Evolutionary conservation across 176 grass and related monocot species (phyloP), one percentile per base, ranked within the genome.

Genomic region (Raddia guianensis): DNA sequence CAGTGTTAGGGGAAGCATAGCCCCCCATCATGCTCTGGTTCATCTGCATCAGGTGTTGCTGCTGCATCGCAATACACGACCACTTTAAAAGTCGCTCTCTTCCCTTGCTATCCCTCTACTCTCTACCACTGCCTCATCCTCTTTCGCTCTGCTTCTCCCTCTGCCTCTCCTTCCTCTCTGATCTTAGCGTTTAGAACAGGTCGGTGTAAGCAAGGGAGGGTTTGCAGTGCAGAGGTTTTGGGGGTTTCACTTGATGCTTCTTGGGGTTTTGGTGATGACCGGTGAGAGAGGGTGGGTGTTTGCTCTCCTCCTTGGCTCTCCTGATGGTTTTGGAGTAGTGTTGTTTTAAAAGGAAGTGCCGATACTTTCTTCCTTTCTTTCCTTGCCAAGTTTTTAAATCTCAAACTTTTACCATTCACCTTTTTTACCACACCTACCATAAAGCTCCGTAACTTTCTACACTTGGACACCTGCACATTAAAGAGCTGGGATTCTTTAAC

Each of bases 1-100:
- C 90, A 82, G 87, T 63, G 46, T 79, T 61, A 84, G 93, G 88
- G 55, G 93, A 88, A 70, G 87, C 88, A 80, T 92, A 96, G 69
- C 93, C 87, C 80, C 93, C 93, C 83, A 96, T 96, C 90, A 96
- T 91, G 74, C 66, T 78, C 90, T 92, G 93, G 93, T 96, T 96
- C 93, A 96, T 92, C 90, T 96, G 93, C 93, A 96, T 92, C 82
- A 96, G 87, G 89, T 92, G 90, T 81, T 96, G 93, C 86, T 91
- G 90, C 85, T 92, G 90, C 90, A 92, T 92, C 84, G 72, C 82
- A 80, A 68, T 37, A 67, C 69, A 40, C 63, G 7, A 48, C 48
- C 54, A 54, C 49, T 61, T 56, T 40, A 40, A 71, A 81, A 87
- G 68, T 61, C 35, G 37, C 72, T 73, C 72, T 37, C 69, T 83